Conservation (phyloP, 805 yeast species). For the Kuraishia cidri region DNA sequence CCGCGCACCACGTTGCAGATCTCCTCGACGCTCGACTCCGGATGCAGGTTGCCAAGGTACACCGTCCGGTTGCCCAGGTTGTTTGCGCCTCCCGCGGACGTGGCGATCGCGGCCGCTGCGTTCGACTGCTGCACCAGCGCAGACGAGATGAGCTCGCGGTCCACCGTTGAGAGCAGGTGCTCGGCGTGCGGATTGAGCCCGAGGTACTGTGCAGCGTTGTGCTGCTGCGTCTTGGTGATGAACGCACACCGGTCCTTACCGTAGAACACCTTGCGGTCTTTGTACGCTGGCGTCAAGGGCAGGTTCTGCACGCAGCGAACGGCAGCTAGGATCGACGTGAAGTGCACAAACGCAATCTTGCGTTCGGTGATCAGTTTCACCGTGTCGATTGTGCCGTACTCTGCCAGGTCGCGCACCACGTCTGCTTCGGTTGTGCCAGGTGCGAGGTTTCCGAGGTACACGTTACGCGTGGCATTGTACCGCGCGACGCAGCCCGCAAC, state of each 20-base stretch:
- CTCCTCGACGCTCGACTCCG: conserved; percentile 82
- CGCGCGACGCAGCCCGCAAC: conserved; percentile 70
- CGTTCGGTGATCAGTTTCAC: conserved; percentile 72
- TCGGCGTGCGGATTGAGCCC: conserved; percentile 89
- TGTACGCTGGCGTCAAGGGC: conserved; percentile 60
- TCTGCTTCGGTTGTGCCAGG: conserved; percentile 55
- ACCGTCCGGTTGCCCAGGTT: conserved; percentile 92
- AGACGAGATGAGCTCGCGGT: conserved; percentile 53
- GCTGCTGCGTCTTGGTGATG: conserved; percentile 91
- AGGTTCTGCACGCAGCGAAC: conserved; percentile 73
- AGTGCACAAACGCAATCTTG: conserved; percentile 87
- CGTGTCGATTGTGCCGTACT: conserved; percentile 80
- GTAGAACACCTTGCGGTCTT: conserved; percentile 72
- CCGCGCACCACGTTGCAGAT: conserved; percentile 95
- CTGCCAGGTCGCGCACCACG: conserved; percentile 53
- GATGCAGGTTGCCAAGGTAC: conserved; percentile 83
- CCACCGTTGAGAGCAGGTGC: conserved; percentile 35
- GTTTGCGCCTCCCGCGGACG: conserved; percentile 87
- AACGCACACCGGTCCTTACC: conserved; percentile 96
- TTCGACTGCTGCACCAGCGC: conserved; percentile 89
- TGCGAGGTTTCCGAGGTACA: conserved; percentile 75
- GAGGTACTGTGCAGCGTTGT: conserved; percentile 90
- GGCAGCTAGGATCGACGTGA: conserved; percentile 79
- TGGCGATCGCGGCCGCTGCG: conserved; percentile 96
- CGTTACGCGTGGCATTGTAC: conserved; percentile 91